Evolutionary conservation across 176 grass and related monocot species (phyloP).

Genomic region (Phoenix roebelenii): DNA sequence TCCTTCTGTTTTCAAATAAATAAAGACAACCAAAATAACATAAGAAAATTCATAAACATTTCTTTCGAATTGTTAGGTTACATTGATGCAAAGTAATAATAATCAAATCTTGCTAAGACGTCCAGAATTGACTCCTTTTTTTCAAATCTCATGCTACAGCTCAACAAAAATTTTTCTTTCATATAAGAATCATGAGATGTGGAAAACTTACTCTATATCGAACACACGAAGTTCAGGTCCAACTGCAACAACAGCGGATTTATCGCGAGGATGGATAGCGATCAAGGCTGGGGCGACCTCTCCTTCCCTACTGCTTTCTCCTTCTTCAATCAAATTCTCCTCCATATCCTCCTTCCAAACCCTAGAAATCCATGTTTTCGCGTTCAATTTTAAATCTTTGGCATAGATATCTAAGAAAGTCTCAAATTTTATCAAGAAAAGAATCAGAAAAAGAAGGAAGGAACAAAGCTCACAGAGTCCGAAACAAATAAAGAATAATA

Average conservation of each 20-base stretch:
- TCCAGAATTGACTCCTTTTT: no score
- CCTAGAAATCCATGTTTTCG: background rate
- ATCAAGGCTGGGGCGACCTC: slow-evolving; percentile 76
- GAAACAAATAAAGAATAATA: no score
- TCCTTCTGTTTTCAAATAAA: slow-evolving; percentile 22
- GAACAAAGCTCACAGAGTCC: no score
- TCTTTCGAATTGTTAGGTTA: background rate
- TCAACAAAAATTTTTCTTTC: no score
- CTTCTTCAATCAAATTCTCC: slow-evolving; percentile 37
- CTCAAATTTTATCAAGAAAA: no score
- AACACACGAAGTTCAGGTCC: slow-evolving; percentile 77
- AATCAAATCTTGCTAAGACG: no score
- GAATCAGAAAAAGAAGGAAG: no score
- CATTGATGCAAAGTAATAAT: no score
- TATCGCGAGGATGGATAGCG: slow-evolving; percentile 47
- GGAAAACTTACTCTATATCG: slow-evolving; percentile 50
- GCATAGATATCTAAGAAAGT: no score
- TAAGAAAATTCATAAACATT: background rate
- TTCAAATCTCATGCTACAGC: no score
- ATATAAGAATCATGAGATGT: no score
- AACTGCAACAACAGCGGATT: slow-evolving; percentile 57
- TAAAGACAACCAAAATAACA: background rate
- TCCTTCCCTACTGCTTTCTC: slow-evolving; percentile 35
- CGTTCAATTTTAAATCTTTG: no score
- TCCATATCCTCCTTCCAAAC: slow-evolving; percentile 20